phyloP scores from a whole-genome alignment of 2,329 filamentous ascomycete species.

The Colletotrichum falcatum region DNA sequence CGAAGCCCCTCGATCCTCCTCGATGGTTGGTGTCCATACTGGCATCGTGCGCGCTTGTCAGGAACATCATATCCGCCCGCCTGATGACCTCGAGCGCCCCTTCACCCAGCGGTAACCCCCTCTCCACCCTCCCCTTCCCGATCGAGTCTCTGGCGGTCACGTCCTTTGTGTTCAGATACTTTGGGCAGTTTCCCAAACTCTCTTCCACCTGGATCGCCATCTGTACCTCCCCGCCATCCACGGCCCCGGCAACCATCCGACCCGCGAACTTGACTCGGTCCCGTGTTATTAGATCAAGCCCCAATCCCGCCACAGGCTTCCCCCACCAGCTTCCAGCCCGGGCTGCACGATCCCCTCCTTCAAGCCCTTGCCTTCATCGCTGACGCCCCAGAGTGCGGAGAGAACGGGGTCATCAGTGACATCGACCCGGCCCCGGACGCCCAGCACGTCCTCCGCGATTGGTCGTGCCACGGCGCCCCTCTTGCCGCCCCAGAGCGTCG shows the following conservation, averaged over 20 bases:
- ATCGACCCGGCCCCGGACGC: slow-evolving; percentile 72
- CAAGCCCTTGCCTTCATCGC: slow-evolving; percentile 52
- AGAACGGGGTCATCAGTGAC: slow-evolving; percentile 76
- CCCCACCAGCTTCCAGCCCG: slow-evolving; percentile 51
- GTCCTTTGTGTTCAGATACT: slow-evolving; percentile 83
- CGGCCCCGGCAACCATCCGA: slow-evolving; percentile 72
- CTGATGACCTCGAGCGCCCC: slow-evolving; percentile 70
- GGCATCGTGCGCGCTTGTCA: slow-evolving; percentile 73
- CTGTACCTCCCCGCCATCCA: slow-evolving; percentile 58
- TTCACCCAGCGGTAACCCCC: slow-evolving; percentile 57
- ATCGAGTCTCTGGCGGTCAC: slow-evolving; percentile 55
- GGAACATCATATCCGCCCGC: slow-evolving; percentile 81
- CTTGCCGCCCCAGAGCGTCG: slow-evolving; percentile 81
- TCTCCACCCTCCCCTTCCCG: slow-evolving; percentile 43
- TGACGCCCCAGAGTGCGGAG: slow-evolving; percentile 67
- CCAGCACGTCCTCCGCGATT: slow-evolving; percentile 72
- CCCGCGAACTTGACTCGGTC: slow-evolving; percentile 82
- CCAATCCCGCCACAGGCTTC: slow-evolving; percentile 61
- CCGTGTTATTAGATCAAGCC: slow-evolving; percentile 75
- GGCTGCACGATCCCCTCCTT: slow-evolving; percentile 53
- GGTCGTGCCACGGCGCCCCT: slow-evolving; percentile 71
- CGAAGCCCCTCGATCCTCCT: slow-evolving; percentile 79
- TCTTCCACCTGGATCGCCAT: slow-evolving; percentile 77
- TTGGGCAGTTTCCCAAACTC: slow-evolving; percentile 85
- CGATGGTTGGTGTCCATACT: slow-evolving; percentile 89